Percentiles rank a stretch among this genome's conserved stretches.
These are phyloP conservation scores for Mycena filopes DNA, from an alignment of 768 basidiomycete genomes.

Conservation along the genomic window DNA sequence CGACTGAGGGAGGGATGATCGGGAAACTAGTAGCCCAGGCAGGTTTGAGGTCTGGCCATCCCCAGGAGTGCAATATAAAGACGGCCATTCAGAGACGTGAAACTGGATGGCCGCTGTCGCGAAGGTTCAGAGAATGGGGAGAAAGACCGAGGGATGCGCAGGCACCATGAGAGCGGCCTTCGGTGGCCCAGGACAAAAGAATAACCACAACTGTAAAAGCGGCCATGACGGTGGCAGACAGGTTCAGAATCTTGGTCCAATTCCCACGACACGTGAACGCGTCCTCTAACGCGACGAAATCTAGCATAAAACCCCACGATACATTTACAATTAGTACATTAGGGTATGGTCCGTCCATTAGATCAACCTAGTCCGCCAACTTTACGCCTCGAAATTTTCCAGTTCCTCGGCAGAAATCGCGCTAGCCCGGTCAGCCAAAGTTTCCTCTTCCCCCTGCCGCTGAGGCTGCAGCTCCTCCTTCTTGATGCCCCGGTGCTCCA, in stretches of 20 bases:
- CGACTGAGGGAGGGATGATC: neutral
- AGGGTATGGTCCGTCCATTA: neutral
- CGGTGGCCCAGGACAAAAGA: no score
- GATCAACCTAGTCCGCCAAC: neutral
- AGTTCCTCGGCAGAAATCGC: constrained; percentile 23
- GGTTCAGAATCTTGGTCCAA: no score
- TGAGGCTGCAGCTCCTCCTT: constrained; percentile 75
- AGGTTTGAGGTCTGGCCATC: neutral
- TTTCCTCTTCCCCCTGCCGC: constrained; percentile 62
- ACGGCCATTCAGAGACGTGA: neutral
- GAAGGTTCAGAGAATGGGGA: no score
- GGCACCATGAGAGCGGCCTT: no score
- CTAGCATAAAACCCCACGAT: no score
- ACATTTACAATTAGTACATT: no score
- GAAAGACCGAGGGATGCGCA: no score
- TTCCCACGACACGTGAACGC: no score
- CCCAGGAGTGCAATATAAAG: neutral
- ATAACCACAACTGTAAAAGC: no score
- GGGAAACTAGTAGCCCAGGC: neutral
- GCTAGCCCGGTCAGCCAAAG: constrained; percentile 50
- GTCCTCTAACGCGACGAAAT: no score
- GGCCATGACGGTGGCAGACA: no score
- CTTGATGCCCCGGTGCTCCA: constrained; percentile 66
- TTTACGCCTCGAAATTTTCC: constrained; percentile 11
- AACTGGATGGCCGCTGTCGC: neutral